Evolutionary conservation across 495 filamentous ascomycete genomes (phyloP), one percentile per base, ranked within the genome.

Genomic region (Cudoniella acicularis): DNA sequence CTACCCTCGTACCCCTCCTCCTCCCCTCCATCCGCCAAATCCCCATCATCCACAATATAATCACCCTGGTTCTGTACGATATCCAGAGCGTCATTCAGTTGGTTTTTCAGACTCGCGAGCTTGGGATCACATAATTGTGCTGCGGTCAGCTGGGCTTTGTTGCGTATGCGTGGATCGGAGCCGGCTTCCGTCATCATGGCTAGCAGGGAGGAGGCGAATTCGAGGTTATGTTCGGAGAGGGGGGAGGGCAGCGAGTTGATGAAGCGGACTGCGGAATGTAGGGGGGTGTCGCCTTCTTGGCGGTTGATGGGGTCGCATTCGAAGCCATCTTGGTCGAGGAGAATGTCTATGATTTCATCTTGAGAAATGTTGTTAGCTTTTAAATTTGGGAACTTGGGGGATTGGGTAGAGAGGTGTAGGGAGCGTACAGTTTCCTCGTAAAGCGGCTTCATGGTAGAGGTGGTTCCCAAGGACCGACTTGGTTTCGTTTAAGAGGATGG

Each of bases 151-250:
- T 84, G 84, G 3, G 83, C 85, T 69, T 89, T 89, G 68, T 92
- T 92, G 40, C 81, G 73, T 70, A 85, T 78, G 63, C 83, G 79
- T 23, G 89, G 87, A 73, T 93, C 88, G 61, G 85, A 87, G 40
- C 94, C 94, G 47, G 94, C 94, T 69, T 98, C 94, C 54, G 96
- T 81, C 81, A 98, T 86, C 83, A 98, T 92, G 58, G 86, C 84
- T 60, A 96, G 83, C 64, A 96, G 81, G 1, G 82, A 78, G 62
- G 78, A 70, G 46, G 87, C 91, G 27, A 85, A 79, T 57, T 83
- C 77, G 57, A 79, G 71, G 65, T 89, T 85, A 25, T 78, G 82
- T 3, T 47, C 21, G 16, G 30, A 50, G 10, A 51, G 20, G 17
- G 54, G 49, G 2, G 67, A 48, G 4, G 77, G 75, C 60, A 81